Percentiles rank a stretch among this genome's conserved stretches.
These are phyloP conservation scores for Hypoxylon intermedium DNA, from an alignment of 495 filamentous ascomycete genomes.

Conservation along the genomic window DNA sequence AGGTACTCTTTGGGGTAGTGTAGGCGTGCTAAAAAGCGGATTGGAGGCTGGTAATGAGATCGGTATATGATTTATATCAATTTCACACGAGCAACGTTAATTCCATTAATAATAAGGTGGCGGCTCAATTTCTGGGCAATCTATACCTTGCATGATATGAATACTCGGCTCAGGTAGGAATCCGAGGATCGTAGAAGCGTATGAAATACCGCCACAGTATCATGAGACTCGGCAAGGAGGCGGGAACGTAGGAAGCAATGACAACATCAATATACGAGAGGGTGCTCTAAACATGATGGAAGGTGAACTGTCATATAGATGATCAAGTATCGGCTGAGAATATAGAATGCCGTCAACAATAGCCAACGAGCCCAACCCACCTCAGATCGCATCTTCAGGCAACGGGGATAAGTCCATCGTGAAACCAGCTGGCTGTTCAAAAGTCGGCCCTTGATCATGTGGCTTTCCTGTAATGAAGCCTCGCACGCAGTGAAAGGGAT, in stretches of 20 bases:
- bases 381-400: constrained; percentile 12
- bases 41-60: constrained; percentile 1
- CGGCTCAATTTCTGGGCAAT: constrained; percentile 31
- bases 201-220: constrained; percentile 3
- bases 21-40: background rate
- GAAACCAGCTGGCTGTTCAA: background rate
- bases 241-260: background rate
- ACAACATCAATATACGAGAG: background rate
- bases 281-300: background rate
- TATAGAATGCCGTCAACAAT: background rate
- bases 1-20: background rate
- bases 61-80: constrained; percentile 10
- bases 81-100: background rate
- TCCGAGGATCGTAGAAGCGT: background rate
- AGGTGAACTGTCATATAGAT: background rate
- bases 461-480: constrained; percentile 11
- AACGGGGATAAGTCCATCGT: background rate
- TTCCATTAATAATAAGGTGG: constrained; percentile 17
- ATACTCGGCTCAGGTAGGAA: background rate
- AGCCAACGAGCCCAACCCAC: constrained; percentile 23
- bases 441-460: constrained; percentile 6
- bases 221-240: background rate
- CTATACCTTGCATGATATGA: constrained; percentile 6
- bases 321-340: background rate
- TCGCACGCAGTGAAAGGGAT: constrained; percentile 11